Evolutionary conservation across 2,329 filamentous ascomycete species (phyloP), one percentile per base, ranked within the genome.

Genomic region (Knoxdaviesia proteae): DNA sequence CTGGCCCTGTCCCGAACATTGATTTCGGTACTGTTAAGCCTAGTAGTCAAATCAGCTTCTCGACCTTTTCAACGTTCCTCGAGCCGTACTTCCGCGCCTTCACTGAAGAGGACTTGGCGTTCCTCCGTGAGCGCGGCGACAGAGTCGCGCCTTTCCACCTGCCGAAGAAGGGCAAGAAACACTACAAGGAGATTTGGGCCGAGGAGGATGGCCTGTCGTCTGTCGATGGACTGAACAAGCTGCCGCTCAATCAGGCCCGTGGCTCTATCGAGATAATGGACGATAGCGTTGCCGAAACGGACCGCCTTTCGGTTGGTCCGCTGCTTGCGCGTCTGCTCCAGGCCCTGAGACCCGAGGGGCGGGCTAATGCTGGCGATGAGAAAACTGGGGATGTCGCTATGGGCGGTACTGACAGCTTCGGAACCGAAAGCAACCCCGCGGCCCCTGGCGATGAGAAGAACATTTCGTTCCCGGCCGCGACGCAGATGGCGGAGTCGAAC

Each of bases 11-110:
- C 1, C 88, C 90, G 1, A 87, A 96, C 58, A 86, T 84, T 56
- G 90, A 98, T 61, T 96, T 94, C 54, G 94, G 84, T 56, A 93
- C 76, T 55, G 80, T 84, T 34, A 98, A 96, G 56, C 86, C 88
- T 5, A 78, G 79, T 20, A 93, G 88, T 52, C 90, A 98, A 63
- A 90, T 96, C 57, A 87, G 82, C 56, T 90, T 90, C 49, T 80
- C 76, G 44, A 94, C 88, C 2, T 98, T 98, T 58, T 79, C 81
- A n/a, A 77, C 81, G 5, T 94, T 90, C 55, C 72, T 92, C 43
- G 90, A 98, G 48, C 84, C 87, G 0, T 96, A 83, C 61, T 90
- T 94, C 49, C 75, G 88, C 5, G 77, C 81, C 0, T 80, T 93
- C 51, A 83, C 80, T 0, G 90, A 98, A 55, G 90, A 98, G 56